Percentiles rank a stretch among this genome's conserved stretches.
These are phyloP conservation scores for Populus davidiana DNA, from an alignment of 345 rosid genomes.

Conservation along the genomic window DNA sequence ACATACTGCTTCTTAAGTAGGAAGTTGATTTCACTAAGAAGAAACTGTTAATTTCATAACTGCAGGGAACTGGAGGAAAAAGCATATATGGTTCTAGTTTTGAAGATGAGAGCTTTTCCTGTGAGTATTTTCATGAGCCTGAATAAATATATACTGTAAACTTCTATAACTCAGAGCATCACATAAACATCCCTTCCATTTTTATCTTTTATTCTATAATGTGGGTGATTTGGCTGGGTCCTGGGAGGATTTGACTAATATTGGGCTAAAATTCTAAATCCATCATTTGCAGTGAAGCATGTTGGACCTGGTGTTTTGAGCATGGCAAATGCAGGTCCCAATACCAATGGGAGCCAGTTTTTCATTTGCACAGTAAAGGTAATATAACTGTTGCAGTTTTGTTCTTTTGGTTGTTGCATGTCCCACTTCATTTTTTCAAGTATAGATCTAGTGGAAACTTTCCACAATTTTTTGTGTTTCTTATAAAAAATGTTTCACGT, in stretches of 20 bases:
- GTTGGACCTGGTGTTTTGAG: slow-evolving; percentile 83
- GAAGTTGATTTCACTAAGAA: slow-evolving; percentile 6
- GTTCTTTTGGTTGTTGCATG: slow-evolving; percentile 1
- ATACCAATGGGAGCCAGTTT: slow-evolving; percentile 93
- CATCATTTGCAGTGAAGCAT: slow-evolving; percentile 66
- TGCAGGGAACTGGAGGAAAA: slow-evolving; percentile 88
- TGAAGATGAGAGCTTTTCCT: slow-evolving; percentile 71
- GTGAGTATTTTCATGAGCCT: slow-evolving; percentile 41
- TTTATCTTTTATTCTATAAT: background rate
- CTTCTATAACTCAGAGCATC: background rate
- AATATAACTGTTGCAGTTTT: slow-evolving; percentile 11
- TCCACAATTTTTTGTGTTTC: background rate
- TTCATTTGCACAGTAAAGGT: slow-evolving; percentile 91
- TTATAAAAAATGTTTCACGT: background rate
- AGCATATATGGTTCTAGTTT: slow-evolving; percentile 81
- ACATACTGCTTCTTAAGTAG: background rate
- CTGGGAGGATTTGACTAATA: background rate
- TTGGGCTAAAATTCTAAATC: slow-evolving; percentile 6
- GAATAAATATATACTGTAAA: background rate
- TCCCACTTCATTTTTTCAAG: background rate
- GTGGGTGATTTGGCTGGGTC: background rate
- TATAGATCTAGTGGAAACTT: background rate
- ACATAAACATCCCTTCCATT: background rate
- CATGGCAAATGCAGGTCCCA: slow-evolving; percentile 96
- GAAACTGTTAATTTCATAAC: slow-evolving; percentile 8